These are phyloP conservation scores for Croton laevigatus DNA, from an alignment of 441 rosid genomes.

Conservation along the genomic window DNA sequence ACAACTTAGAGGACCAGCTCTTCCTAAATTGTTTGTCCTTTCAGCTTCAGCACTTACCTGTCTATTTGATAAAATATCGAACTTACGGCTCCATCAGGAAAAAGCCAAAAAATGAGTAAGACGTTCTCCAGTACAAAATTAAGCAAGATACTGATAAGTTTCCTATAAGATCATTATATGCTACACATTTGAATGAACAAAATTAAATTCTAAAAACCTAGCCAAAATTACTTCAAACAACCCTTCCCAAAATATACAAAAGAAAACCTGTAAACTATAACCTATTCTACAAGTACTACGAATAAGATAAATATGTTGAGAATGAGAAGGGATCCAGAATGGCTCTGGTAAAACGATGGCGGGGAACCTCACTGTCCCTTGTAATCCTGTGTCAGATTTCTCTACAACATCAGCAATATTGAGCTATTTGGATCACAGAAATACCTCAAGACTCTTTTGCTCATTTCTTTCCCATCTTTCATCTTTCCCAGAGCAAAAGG, in stretches of 20 bases:
- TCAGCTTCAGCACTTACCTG: not conserved
- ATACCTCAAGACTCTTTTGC: not conserved
- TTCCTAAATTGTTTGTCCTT: not conserved
- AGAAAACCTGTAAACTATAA: conserved; percentile 1
- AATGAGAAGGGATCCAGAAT: not conserved
- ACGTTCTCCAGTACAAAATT: not conserved
- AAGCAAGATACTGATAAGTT: not conserved
- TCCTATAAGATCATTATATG: not conserved
- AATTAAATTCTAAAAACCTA: not conserved
- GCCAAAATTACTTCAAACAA: not conserved
- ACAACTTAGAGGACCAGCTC: too few relatives aligned
- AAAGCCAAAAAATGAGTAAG: not conserved
- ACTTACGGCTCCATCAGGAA: not conserved
- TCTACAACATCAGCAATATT: not conserved
- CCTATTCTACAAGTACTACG: conserved; percentile 8
- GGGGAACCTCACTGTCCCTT: not conserved
- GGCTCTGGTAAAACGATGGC: not conserved
- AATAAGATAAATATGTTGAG: not conserved
- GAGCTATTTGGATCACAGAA: not conserved
- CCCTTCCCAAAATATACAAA: conserved; percentile 10
- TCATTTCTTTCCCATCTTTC: not conserved
- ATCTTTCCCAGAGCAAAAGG: not conserved
- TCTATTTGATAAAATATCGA: too few relatives aligned
- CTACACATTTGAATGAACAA: not conserved
- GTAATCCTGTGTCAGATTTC: not conserved